These are phyloP conservation scores for Coelastrella sp. DNA, from an alignment of 139 green algal genomes.

Conservation along the genomic window DNA sequence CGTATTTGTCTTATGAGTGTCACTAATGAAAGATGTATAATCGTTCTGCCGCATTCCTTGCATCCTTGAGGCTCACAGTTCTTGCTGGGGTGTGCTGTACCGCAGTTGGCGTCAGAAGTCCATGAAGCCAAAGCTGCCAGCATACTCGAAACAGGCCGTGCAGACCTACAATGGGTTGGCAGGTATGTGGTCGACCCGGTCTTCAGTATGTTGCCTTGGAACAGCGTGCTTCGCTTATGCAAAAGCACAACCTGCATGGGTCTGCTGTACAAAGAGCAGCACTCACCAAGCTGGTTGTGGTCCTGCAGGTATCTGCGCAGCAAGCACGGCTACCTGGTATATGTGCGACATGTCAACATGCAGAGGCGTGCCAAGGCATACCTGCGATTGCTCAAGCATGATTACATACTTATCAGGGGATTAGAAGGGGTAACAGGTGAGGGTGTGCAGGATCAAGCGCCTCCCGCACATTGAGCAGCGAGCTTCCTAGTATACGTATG, in stretches of 20 bases:
- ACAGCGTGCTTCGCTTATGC: neutral
- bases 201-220: neutral
- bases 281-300: neutral
- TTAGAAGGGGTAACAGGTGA: conserved; percentile 20
- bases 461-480: no score
- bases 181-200: neutral
- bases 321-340: conserved; percentile 36
- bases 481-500: neutral
- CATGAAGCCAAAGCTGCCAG: conserved; percentile 28
- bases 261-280: neutral
- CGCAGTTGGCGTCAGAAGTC: conserved; percentile 1
- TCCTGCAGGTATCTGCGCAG: conserved; percentile 36
- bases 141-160: conserved; percentile 5
- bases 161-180: neutral
- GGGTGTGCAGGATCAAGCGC: no score
- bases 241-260: neutral
- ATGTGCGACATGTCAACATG: neutral
- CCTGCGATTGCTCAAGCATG: conserved; percentile 30
- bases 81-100: neutral
- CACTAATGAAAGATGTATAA: no score
- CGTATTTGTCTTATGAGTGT: no score
- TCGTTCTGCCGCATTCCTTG: no score
- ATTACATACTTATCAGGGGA: conserved; percentile 19
- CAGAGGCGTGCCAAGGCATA: conserved; percentile 18
- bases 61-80: no score